Base-by-base conservation (phyloP, 2,329 filamentous ascomycete genomes). In the Colletotrichum scovillei region DNA sequence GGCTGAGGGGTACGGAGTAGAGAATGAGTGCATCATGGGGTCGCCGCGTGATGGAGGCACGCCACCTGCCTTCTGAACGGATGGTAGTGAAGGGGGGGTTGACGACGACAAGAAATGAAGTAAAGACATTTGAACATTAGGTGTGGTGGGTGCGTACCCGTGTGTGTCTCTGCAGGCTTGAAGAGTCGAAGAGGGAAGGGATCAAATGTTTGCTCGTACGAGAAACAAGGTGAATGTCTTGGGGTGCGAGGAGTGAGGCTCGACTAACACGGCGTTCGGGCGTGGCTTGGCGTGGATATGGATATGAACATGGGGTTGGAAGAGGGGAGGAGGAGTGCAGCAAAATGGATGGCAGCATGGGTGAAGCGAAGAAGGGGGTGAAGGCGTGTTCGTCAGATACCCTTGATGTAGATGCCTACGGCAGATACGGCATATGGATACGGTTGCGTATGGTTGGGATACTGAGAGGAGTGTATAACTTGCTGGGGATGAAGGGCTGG, bases 41-140 rank as follows among this genome's bases (percentile, higher is more conserved):
- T 59, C 58, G 38, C 32, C 69, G 53, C 58, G 67, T 70, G 67
- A 73, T 73, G 70, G 70, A 60, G 59, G 66, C 70, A 73, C 67
- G 55, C 70, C 67, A 70, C 70, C 70, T 38, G 12, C 28, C 32
- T 59, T 55, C 24, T 55, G 52, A 66, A 30, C 30, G 38, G 28
- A 38, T 63, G 57, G 57, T 59, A 42, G 49, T 63, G 58, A 63
- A 11, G 42, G 42, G 55, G n/a, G 22, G 52, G 52, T 49, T 64
- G 42, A 49, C 16, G 5, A 22, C 42, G 42, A 6, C 42, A 49
- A 49, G 42, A n/a, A 56, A 22, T 30, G 55, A 38, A 26, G 28
- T 24, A 60, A n/a, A 56, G 66, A 59, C 49, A 55, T 16, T 42
- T 42, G 38, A 42, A 42, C 16, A 7, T 42, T 42, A 24, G 35